Conservation (phyloP, 1,284 basidiomycete genomes). For the Leccinum holopus region DNA sequence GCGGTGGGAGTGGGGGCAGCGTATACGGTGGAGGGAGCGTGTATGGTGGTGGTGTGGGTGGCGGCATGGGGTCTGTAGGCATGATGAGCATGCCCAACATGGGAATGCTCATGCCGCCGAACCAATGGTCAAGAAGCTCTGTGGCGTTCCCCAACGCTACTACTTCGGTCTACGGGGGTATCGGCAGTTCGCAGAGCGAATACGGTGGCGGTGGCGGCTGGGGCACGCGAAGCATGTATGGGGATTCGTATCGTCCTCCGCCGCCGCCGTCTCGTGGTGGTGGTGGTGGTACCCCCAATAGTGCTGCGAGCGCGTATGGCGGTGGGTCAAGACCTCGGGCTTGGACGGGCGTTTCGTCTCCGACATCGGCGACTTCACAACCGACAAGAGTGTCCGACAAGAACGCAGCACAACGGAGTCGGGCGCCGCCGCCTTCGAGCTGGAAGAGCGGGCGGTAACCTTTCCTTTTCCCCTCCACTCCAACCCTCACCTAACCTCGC, state of each 20-base stretch:
- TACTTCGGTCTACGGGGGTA: conserved; percentile 54
- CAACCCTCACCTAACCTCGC: no score
- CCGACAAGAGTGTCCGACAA: conserved; percentile 17
- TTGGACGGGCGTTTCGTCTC: conserved; percentile 22
- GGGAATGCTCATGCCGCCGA: conserved; percentile 39
- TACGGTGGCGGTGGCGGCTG: conserved; percentile 48
- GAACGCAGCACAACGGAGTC: conserved; percentile 6
- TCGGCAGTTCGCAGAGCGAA: conserved; percentile 51
- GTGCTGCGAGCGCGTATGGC: conserved; percentile 21
- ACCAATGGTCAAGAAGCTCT: conserved; percentile 41
- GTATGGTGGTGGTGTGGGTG: conserved; percentile 40
- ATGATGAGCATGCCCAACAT: conserved; percentile 45
- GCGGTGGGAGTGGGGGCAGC: conserved; percentile 38
- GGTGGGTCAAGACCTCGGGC: conserved; percentile 29
- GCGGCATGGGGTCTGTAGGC: conserved; percentile 33
- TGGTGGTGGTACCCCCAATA: conserved; percentile 6
- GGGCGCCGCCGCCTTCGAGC: conserved; percentile 30
- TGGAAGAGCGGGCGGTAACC: conserved; percentile 32
- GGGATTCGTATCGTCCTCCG: conserved; percentile 58
- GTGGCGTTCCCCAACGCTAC: conserved; percentile 50
- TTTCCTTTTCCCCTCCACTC: neutral
- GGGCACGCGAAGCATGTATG: conserved; percentile 66
- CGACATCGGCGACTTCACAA: conserved; percentile 13
- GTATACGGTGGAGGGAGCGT: conserved; percentile 38
- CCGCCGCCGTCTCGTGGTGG: conserved; percentile 28